phyloP scores from a whole-genome alignment of 1,139 yeast genomes.

The Komagataea norvegica region DNA sequence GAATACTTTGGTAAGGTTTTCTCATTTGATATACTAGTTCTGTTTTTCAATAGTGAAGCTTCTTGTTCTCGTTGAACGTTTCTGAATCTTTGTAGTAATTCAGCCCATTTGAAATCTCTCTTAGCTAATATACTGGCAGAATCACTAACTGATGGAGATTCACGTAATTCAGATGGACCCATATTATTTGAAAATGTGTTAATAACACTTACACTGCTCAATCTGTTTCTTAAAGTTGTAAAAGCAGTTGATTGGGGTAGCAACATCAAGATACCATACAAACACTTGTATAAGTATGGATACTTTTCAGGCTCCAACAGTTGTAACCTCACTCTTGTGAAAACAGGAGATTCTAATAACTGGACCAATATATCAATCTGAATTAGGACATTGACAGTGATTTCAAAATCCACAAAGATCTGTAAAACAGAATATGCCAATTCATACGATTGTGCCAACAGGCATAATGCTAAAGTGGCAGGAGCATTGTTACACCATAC shows the following conservation, averaged over 20 bases:
- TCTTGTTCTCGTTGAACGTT: conserved; percentile 57
- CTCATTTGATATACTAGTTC: conserved; percentile 10
- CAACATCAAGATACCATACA: conserved; percentile 90
- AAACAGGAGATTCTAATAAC: conserved; percentile 81
- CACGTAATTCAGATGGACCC: conserved; percentile 1
- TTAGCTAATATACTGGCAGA: conserved; percentile 12
- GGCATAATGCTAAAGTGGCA: conserved; percentile 80
- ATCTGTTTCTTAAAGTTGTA: conserved; percentile 69
- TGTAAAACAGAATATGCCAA: conserved; percentile 79
- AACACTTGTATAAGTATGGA: conserved; percentile 79
- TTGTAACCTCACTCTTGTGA: conserved; percentile 81
- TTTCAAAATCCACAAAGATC: conserved; percentile 69
- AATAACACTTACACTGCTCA: conserved; percentile 37
- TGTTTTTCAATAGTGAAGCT: conserved; percentile 17
- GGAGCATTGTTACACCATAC: conserved; percentile 95
- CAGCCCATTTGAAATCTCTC: conserved; percentile 37
- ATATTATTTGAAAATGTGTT: conserved; percentile 15
- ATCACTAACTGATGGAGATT: conserved; percentile 11
- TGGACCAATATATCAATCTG: conserved; percentile 82
- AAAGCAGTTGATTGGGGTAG: conserved; percentile 96
- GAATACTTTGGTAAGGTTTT: conserved; percentile 21
- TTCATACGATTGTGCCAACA: conserved; percentile 85
- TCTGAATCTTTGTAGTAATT: conserved; percentile 58
- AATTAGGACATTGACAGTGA: conserved; percentile 62
- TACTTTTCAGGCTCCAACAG: conserved; percentile 79